Base-by-base conservation (phyloP, 208 protist genomes). In the Acanthamoeba healyi region DNA sequence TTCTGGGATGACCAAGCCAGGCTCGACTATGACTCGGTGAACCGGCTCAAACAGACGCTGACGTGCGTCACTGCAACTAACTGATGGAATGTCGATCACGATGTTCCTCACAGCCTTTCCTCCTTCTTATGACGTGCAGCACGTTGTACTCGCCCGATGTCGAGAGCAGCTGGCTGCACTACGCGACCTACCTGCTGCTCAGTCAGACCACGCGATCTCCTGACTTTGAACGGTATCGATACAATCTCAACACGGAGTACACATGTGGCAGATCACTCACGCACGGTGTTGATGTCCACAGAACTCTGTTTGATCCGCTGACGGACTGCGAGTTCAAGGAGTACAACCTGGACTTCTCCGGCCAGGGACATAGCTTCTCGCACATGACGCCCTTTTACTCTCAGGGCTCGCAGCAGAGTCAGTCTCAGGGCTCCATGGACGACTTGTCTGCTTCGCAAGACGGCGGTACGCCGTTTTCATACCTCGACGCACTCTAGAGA, bases 261-360 rank as follows among this genome's bases (percentile, higher is more conserved):
- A n/a, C n/a, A n/a, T n/a, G n/a, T n/a, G n/a, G n/a, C n/a, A n/a
- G n/a, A n/a, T n/a, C n/a, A n/a, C n/a, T 84, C 58, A 38, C 44
- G 7, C 70, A 72, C 4, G n/a, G 26, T 15, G 36, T 77, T 6
- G 36, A 77, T 32, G 36, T 14, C 40, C 10, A 3, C 46, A 86
- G 77, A 22, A 44, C 96, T 0, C 96, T 97, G 54, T 96, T 96
- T 32, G 94, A 96, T 34, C 94, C 95, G 34, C 49, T 97, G 10
- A 94, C 67, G 22, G 94, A 97, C 92, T 96, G 96, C 82, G 88
- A 93, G 26, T 97, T 97, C 74, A 94, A 95, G 51, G 96, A 97
- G 46, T 95, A 95, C 46, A 77, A 94, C 56, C 34, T 97, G 32
- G 96, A 97, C 79, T 89, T 95, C 10, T 94, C 95, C n/a, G 94